Evolutionary conservation across 2,329 filamentous ascomycete species (phyloP).

Genomic region (Aspergillus terreus): DNA sequence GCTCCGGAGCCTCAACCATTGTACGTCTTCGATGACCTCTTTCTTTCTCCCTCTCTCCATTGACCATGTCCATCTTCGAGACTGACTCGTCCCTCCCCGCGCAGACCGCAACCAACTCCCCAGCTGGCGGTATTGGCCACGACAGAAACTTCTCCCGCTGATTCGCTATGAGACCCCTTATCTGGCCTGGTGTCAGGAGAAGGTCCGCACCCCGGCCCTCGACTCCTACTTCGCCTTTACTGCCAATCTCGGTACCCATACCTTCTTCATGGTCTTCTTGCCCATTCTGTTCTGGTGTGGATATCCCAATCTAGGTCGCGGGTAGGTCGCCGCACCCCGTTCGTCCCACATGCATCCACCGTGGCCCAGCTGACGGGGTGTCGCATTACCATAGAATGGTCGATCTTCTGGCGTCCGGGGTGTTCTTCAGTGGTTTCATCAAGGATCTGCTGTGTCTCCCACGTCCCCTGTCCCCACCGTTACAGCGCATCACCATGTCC

Average conservation of each 20-base stretch:
- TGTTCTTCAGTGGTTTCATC: slow-evolving; percentile 86
- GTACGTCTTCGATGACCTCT: slow-evolving; percentile 38
- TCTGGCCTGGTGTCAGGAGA: slow-evolving; percentile 79
- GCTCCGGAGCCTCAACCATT: slow-evolving; percentile 74
- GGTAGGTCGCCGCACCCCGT: slow-evolving; percentile 54
- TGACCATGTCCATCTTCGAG: background rate
- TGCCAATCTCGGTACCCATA: slow-evolving; percentile 94
- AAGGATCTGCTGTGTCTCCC: slow-evolving; percentile 94
- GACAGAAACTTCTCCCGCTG: slow-evolving; percentile 77
- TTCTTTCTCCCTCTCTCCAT: background rate
- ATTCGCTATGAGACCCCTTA: slow-evolving; percentile 95
- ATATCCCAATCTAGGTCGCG: slow-evolving; percentile 77
- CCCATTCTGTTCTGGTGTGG: slow-evolving; percentile 98
- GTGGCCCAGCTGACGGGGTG: background rate
- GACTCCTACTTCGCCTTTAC: slow-evolving; percentile 97
- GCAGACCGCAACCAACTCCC: slow-evolving; percentile 80
- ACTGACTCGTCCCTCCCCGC: slow-evolving; percentile 11
- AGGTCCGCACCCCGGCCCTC: slow-evolving; percentile 73
- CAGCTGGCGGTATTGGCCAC: slow-evolving; percentile 80
- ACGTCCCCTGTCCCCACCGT: slow-evolving; percentile 82
- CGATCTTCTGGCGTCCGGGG: slow-evolving; percentile 72
- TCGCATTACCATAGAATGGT: slow-evolving; percentile 43
- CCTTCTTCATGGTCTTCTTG: slow-evolving; percentile 95
- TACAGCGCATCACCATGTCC: slow-evolving; percentile 96
- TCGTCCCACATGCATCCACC: background rate